phyloP scores from a whole-genome alignment of 2,329 filamentous ascomycete genomes.

The Aspergillus ustus region DNA sequence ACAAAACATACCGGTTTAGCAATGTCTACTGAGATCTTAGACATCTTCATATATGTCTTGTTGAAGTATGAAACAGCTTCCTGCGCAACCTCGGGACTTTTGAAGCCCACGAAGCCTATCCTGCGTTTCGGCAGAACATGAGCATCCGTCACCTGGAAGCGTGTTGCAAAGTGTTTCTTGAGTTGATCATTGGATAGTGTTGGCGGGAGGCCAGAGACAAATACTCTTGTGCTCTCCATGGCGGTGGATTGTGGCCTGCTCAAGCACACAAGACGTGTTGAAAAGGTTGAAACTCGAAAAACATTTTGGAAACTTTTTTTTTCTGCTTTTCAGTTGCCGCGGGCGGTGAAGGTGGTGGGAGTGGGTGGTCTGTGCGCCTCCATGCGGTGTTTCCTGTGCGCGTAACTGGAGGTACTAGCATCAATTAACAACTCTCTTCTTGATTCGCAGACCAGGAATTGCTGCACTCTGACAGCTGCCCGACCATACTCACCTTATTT shows the following conservation, averaged over 20 bases:
- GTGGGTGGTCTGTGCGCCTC: conserved; percentile 35
- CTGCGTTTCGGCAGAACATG: conserved; percentile 87
- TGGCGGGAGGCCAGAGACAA: conserved; percentile 76
- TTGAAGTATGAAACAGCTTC: conserved; percentile 94
- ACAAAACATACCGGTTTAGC: conserved; percentile 72
- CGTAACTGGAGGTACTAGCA: conserved; percentile 2
- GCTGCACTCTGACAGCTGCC: background rate
- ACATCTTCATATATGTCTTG: conserved; percentile 93
- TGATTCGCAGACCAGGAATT: conserved; percentile 8
- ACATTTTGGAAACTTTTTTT: conserved; percentile 30
- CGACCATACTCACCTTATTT: background rate
- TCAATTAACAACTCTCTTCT: conserved; percentile 14
- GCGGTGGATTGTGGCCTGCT: conserved; percentile 33
- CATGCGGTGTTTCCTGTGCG: conserved; percentile 18
- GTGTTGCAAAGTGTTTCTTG: conserved; percentile 82
- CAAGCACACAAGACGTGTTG: conserved; percentile 11
- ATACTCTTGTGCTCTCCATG: conserved; percentile 79
- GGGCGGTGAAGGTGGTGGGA: conserved; percentile 38
- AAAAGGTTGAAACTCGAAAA: conserved; percentile 23
- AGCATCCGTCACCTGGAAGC: conserved; percentile 81
- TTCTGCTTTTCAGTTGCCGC: conserved; percentile 33
- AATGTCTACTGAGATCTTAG: conserved; percentile 86
- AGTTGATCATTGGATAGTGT: conserved; percentile 84
- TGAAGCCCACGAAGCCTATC: conserved; percentile 96
- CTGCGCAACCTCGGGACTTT: conserved; percentile 76